Evolutionary conservation across 306 rosid species (phyloP), one percentile per base, ranked within the genome.

Genomic region (Citrullus mucosospermus): DNA sequence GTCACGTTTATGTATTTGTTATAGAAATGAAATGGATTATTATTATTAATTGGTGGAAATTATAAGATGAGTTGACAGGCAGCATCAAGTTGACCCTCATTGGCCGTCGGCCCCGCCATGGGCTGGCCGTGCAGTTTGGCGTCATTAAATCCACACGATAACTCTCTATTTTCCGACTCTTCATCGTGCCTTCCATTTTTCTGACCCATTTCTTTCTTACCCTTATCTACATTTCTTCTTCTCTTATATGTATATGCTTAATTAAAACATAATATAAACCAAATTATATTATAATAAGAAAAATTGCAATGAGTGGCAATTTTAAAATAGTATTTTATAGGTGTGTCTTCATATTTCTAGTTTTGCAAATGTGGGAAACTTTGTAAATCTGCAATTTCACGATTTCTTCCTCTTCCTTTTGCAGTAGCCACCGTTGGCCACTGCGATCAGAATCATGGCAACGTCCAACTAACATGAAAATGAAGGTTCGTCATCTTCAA

Each of bases 21-120:
- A 28, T 15, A 61, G 18, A 32, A 36, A 67, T 38, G 51, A 38
- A 67, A 67, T 41, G 54, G 9, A 41, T 67, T 67, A 56, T 13
- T 13, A 50, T 13, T 50, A 50, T 12, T 15, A 53, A 15, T 7
- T 16, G 8, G 57, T 53, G 57, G 57, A 53, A 63, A 3, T 9
- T 9, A 44, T 44, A 44, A 41, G 55, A 69, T 44, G 38, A 69
- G 75, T 69, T 69, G 1, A 43, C 44, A 20, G 55, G n/a, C 18
- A n/a, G 9, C 10, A 68, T 9, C n/a, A n/a, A 43, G 55, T 69
- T 68, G 75, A 41, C 75, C 34, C 34, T 11, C 41, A 68, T 1
- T 67, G 51, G 73, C 17, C 16, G 51, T 6, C 73, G 73, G 73
- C 73, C 73, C 53, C 73, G 71, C 73, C 73, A 18, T 67, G 74